Conservation (phyloP, 495 filamentous ascomycete species). For the Tuber magnatum region DNA sequence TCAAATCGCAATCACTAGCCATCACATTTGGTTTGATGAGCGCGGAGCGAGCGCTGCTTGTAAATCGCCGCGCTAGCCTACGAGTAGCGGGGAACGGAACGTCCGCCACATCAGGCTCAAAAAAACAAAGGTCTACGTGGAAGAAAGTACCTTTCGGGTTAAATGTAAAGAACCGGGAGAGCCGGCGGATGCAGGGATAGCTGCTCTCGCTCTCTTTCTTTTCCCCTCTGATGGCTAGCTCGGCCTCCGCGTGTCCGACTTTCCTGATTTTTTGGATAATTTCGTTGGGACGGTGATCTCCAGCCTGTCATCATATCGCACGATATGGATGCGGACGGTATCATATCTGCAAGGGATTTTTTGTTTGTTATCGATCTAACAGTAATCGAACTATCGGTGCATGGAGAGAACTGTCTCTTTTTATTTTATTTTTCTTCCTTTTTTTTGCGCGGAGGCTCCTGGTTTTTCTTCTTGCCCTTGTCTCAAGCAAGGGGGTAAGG, state of each 20-base stretch:
- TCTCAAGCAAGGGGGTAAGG: too few relatives aligned
- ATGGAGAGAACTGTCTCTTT: neutral
- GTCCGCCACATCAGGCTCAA: too few relatives aligned
- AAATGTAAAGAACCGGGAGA: neutral
- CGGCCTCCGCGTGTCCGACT: neutral
- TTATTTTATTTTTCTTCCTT: too few relatives aligned
- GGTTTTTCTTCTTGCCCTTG: too few relatives aligned
- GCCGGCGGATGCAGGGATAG: neutral
- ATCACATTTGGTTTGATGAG: neutral
- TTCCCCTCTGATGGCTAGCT: neutral
- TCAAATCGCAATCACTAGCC: too few relatives aligned
- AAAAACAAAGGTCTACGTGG: neutral
- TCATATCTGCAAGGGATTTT: neutral
- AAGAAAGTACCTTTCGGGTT: neutral
- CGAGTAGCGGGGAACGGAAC: too few relatives aligned
- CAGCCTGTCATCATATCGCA: neutral
- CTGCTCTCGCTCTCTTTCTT: neutral
- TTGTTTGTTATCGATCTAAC: neutral
- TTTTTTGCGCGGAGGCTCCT: too few relatives aligned
- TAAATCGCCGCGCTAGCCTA: neutral
- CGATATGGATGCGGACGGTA: neutral
- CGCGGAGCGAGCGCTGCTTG: neutral
- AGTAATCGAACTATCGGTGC: neutral
- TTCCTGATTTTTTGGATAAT: neutral
- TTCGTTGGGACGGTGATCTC: neutral